Evolutionary conservation across 2,329 filamentous ascomycete species (phyloP), one percentile per base, ranked within the genome.

Genomic region (Colletotrichum falcatum): DNA sequence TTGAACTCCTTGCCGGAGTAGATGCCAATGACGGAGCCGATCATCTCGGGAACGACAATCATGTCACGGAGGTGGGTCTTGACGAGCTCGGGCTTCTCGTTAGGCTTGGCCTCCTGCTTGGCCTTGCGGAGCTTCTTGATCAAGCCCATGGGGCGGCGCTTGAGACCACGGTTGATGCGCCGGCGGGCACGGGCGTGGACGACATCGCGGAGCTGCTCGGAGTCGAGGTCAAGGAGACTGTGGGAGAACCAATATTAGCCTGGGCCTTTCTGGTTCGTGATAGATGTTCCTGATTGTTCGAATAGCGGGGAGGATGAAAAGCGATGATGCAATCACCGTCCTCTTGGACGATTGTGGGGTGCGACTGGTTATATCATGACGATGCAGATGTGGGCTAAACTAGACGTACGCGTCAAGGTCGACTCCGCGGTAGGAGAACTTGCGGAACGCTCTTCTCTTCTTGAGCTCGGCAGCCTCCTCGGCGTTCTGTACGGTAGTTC

Each of bases 1-100:
- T 99, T 99, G 93, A 99, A 99, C 88, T 98, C 95, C 92, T 99
- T 99, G 84, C 96, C 96, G 78, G 94, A 97, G 93, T 99, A 99
- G 90, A 99, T 96, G 84, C 95, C 96, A 81, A 99, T 93, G 81
- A 99, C 95, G 86, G 90, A 93, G 81, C 96, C 96, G 83, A 99
- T 99, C 96, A 99, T 98, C 91, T 99, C 96, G 81, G 96, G 96
- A 79, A 99, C 96, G 83, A 99, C 92, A 85, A 99, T 98, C 96
- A 99, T 99, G 90, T 99, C 92, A 87, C 95, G 95, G 81, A 99
- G 92, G 86, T 99, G 95, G 75, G 95, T 99, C 93, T 98, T 98
- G 90, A 98, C 95, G 81, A 96, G 90, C 83, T 97, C 95, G 83
- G 95, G 95, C 94, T 98, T 98, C 94, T 98, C 95, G 88, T 99